Base-by-base conservation (phyloP, 2,329 filamentous ascomycete species). In the Aspergillus ochraceoroseus region DNA sequence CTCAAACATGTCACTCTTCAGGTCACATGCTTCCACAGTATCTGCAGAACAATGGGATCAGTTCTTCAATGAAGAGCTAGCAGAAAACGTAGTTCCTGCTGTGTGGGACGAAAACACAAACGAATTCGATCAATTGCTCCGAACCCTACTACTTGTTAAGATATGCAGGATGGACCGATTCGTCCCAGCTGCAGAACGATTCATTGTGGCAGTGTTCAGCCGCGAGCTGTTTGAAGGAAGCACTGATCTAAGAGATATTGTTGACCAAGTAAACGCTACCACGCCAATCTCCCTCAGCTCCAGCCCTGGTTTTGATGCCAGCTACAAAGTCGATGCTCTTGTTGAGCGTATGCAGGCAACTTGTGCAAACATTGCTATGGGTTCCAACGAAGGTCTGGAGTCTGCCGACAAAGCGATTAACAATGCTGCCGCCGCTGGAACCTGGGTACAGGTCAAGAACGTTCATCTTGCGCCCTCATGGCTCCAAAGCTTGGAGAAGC, bases 291-390 rank as follows among this genome's bases (percentile, higher is more conserved):
- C 92, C 3, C 77, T 98, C 23, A 90, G 90, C 56, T 98, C 92
- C 4, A 95, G 85, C 57, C 88, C 90, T 45, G 92, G 92, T 25
- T 98, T 98, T 63, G 92, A 98, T 66, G 94, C 94, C 38, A 95
- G 87, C 62, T 98, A 96, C 80, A 98, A 98, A 73, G 92, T 98
- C 45, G 92, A 98, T 64, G 87, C 83, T 46, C 75, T 98, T 38
- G 94, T 96, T 19, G 87, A 95, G 65, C 79, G 87, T 52, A 82
- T 80, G 63, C 79, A 80, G 44, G 82, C 87, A 36, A 82, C 79
- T 39, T 98, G 92, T 70, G 89, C 88, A 44, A 95, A 95, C 65
- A 95, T 98, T 59, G 94, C 94, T 55, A 98, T 98, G 92, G 92
- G 92, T 59, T 96, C 92, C 31, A 94, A 94, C 58, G 92, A 98